Evolutionary conservation across 352 stramenopile genomes (phyloP).

Genomic region (Phytophthora ohioensis): DNA sequence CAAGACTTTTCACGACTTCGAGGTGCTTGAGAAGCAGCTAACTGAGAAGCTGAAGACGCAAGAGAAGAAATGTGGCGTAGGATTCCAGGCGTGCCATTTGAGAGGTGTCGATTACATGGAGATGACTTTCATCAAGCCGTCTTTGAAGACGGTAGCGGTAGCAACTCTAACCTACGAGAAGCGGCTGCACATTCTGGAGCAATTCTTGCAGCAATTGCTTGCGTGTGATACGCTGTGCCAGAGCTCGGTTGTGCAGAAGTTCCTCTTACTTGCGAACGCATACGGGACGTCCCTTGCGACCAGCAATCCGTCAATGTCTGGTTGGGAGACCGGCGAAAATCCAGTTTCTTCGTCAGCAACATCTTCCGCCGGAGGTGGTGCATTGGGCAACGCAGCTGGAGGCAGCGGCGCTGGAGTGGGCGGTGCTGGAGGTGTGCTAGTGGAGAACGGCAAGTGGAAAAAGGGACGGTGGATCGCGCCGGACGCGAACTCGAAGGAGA

Average conservation of each 20-base stretch:
- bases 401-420: background rate
- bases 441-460: constrained; percentile 77
- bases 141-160: constrained; percentile 52
- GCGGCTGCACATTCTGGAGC: constrained; percentile 66
- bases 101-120: constrained; percentile 82
- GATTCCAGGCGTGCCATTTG: constrained; percentile 58
- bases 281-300: constrained; percentile 18
- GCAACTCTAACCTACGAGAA: constrained; percentile 65
- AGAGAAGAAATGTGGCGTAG: constrained; percentile 68
- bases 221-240: constrained; percentile 77
- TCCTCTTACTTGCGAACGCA: constrained; percentile 60
- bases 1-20: constrained; percentile 78
- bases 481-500: constrained; percentile 76
- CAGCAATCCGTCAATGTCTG: constrained; percentile 17
- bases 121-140: constrained; percentile 53
- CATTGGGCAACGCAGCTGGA: constrained; percentile 25
- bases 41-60: constrained; percentile 74
- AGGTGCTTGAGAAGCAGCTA: constrained; percentile 72
- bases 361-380: constrained; percentile 14
- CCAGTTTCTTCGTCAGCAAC: constrained; percentile 19
- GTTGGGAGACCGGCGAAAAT: constrained; percentile 32
- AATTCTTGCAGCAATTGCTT: constrained; percentile 80
- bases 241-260: constrained; percentile 79
- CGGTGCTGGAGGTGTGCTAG: constrained; percentile 41
- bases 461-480: constrained; percentile 67